Evolutionary conservation across 352 stramenopile species (phyloP), one percentile per base, ranked within the genome.

Genomic region (Pilasporangium apinafurcum): DNA sequence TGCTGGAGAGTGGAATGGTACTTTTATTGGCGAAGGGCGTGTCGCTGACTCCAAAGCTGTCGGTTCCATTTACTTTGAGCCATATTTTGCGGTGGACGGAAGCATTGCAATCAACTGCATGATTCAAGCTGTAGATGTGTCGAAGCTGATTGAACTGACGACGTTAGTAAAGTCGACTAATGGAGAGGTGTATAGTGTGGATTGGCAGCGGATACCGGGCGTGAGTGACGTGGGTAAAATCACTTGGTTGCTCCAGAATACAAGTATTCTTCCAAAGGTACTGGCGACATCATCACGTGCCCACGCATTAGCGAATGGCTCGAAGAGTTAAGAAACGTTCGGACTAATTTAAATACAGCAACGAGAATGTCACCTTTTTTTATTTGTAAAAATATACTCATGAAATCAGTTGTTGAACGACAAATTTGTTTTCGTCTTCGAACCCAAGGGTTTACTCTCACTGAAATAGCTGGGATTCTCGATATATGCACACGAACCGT

Each of bases 201-300:
- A 87, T n/a, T 94, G 82, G 82, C 65, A 65, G 37, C 65, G 66
- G 65, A 87, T 94, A 79, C 82, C 82, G 22, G 79, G 82, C 21
- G 52, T 52, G 37, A 89, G 70, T 40, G 82, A 94, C 48, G 48
- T 63, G 1, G 59, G 55, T 36, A 91, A 90, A 44, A 62, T 92
- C 29, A 48, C 69, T 18, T 92, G 77, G 79, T 66, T 94, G 16
- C 65, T 88, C 31, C 68, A 85, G 51, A 74, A 80, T 48, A 84
- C 75, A 12, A 58, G 47, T 6, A 64, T 86, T 21, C 46, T 89
- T 5, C 58, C 63, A n/a, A 39, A 48, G 4, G 25, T 65, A 38
- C 45, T 71, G 14, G 44, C 44, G 32, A 16, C 20, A n/a, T 37
- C 6, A 12, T 27, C 29, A 13, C 22, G 43, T 24, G 28, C n/a